Evolutionary conservation across 768 basidiomycete species (phyloP).

Genomic region (Russula foetens): DNA sequence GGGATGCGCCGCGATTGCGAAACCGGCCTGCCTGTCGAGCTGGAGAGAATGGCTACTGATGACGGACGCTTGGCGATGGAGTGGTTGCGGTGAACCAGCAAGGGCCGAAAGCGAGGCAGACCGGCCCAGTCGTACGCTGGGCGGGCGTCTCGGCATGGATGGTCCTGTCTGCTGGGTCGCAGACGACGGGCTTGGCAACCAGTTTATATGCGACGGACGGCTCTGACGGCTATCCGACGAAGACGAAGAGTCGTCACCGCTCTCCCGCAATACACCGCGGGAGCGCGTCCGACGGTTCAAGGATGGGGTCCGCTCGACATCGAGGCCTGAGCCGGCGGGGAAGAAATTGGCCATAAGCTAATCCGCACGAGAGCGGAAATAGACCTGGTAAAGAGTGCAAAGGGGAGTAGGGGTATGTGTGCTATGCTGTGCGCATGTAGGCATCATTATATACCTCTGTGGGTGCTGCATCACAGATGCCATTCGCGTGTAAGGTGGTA

Average conservation of each 20-base stretch:
- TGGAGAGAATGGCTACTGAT: constrained; percentile 39
- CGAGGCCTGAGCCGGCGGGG: constrained; percentile 12
- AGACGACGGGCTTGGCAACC: constrained; percentile 10
- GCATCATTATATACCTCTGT: constrained; percentile 6
- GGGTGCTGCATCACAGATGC: constrained; percentile 3
- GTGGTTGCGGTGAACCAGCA: constrained; percentile 21
- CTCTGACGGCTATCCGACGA: constrained; percentile 2
- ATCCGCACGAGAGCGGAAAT: constrained; percentile 1
- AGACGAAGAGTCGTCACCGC: neutral
- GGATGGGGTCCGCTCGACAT: constrained; percentile 12
- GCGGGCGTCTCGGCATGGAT: constrained; percentile 11
- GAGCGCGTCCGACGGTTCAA: constrained; percentile 7
- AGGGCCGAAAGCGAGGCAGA: constrained; percentile 17
- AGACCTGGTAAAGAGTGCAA: constrained; percentile 1
- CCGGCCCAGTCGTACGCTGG: constrained; percentile 13
- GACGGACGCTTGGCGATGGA: constrained; percentile 22
- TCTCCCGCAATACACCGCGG: neutral
- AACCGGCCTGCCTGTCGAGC: constrained; percentile 23
- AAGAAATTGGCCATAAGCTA: constrained; percentile 18
- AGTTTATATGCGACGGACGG: constrained; percentile 18
- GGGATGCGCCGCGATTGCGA: constrained; percentile 17
- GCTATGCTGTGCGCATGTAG: constrained; percentile 1
- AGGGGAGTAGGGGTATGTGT: neutral
- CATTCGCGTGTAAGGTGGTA: neutral
- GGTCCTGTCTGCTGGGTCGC: neutral